These are phyloP conservation scores for Lablab purpureus DNA, from an alignment of 306 rosid species.

Conservation along the genomic window DNA sequence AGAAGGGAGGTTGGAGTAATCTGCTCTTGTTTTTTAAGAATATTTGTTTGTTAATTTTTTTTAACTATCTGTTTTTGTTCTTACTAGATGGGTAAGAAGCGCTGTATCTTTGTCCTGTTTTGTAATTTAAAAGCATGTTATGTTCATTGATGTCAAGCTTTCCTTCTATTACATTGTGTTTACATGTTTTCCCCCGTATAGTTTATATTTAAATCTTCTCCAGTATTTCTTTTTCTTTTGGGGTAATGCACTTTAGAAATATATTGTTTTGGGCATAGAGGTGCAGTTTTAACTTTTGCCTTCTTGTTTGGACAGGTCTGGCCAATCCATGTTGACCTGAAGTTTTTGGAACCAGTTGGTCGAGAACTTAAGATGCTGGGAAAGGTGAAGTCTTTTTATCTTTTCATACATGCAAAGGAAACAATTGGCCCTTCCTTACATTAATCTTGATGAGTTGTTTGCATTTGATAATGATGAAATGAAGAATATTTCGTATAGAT, in stretches of 20 bases:
- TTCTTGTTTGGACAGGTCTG: constrained; percentile 73
- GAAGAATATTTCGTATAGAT: neutral
- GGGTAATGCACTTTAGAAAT: constrained; percentile 5
- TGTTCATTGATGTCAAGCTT: neutral
- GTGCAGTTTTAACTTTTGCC: neutral
- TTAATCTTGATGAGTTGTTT: constrained; percentile 28
- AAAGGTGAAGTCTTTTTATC: constrained; percentile 61
- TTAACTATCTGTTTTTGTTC: neutral
- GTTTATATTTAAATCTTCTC: constrained; percentile 16
- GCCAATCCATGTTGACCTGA: constrained; percentile 77
- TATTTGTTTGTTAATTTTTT: neutral
- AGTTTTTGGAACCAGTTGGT: constrained; percentile 89
- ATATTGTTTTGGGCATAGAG: constrained; percentile 11
- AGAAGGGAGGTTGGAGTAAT: neutral
- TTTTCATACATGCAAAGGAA: constrained; percentile 15
- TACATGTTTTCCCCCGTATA: neutral
- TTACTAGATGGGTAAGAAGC: constrained; percentile 1
- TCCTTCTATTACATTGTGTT: constrained; percentile 12
- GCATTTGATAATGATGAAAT: constrained; percentile 32
- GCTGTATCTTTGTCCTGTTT: constrained; percentile 13
- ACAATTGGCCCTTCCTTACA: constrained; percentile 3
- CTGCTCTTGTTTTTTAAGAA: neutral
- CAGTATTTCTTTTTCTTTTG: constrained; percentile 23
- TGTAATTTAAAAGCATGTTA: neutral
- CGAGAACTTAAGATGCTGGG: constrained; percentile 87